A percentile compares a stretch with the other conserved stretches of the same genome.
These are phyloP conservation scores for Trametes cingulata DNA, from an alignment of 768 basidiomycete genomes.

Conservation along the genomic window DNA sequence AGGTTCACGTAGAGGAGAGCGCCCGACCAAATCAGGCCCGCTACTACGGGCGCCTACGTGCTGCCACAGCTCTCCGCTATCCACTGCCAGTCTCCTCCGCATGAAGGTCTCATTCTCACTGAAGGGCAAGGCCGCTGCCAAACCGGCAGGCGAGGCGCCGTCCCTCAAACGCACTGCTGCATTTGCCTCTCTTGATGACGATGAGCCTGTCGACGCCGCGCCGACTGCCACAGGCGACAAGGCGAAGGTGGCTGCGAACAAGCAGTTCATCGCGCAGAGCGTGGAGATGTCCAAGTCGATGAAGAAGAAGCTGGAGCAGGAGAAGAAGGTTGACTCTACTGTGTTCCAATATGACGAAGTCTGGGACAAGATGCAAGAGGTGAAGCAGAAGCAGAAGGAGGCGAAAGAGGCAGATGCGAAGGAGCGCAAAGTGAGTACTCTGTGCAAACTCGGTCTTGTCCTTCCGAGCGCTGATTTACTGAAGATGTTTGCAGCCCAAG, in stretches of 20 bases:
- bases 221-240: constrained; percentile 43
- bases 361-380: constrained; percentile 93
- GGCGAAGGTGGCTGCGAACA: constrained; percentile 48
- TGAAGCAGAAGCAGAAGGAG: constrained; percentile 71
- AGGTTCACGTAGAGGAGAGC: background rate
- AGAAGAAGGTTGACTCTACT: constrained; percentile 74
- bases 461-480: constrained; percentile 20
- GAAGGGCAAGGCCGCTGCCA: constrained; percentile 45
- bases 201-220: constrained; percentile 52
- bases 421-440: constrained; percentile 68
- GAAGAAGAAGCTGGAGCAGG: constrained; percentile 75
- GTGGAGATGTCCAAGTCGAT: constrained; percentile 60
- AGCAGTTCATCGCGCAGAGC: constrained; percentile 58
- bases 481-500: constrained; percentile 66
- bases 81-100: constrained; percentile 10
- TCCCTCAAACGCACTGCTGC: constrained; percentile 58
- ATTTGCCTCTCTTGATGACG: constrained; percentile 67
- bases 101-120: constrained; percentile 95
- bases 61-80: background rate
- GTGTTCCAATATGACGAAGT: constrained; percentile 97
- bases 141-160: constrained; percentile 53
- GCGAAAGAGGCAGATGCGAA: constrained; percentile 74
- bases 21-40: background rate
- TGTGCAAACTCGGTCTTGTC: constrained; percentile 2
- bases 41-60: background rate